These are phyloP conservation scores for Chlorella vulgaris DNA, from an alignment of 139 green algal species.

Conservation along the genomic window DNA sequence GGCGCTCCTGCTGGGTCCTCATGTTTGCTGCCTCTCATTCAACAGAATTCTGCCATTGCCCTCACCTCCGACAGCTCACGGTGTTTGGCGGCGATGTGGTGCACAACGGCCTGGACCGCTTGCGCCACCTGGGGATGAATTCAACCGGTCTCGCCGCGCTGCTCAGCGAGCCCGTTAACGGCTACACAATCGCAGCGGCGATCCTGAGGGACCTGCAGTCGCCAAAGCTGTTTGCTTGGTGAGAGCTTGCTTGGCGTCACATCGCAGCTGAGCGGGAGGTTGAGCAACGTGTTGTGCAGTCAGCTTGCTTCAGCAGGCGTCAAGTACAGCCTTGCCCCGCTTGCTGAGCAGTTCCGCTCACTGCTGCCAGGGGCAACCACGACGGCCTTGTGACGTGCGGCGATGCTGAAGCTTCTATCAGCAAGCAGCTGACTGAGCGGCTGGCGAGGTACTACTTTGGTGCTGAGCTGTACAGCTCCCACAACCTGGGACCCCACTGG, in stretches of 20 bases:
- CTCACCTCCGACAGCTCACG: neutral
- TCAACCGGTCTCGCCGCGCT: neutral
- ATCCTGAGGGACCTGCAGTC: neutral
- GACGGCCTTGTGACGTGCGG: slow-evolving; percentile 11
- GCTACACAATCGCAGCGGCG: neutral
- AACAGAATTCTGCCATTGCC: neutral
- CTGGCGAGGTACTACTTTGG: neutral
- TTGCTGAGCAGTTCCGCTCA: neutral
- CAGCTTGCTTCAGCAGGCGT: too few relatives aligned
- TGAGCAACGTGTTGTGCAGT: too few relatives aligned
- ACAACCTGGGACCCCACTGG: slow-evolving; percentile 15
- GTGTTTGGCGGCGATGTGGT: slow-evolving; percentile 28
- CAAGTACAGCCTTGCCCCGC: too few relatives aligned
- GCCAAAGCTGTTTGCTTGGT: slow-evolving; percentile 17
- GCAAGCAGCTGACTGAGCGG: neutral
- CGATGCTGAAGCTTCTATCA: neutral
- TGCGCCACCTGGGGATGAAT: neutral
- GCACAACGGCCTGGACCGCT: slow-evolving; percentile 22
- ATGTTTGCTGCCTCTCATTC: too few relatives aligned
- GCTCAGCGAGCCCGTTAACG: neutral
- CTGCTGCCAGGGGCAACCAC: slow-evolving; percentile 28
- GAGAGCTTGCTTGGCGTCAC: neutral
- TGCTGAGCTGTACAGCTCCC: slow-evolving; percentile 1
- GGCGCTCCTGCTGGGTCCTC: too few relatives aligned
- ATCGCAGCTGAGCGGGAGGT: too few relatives aligned